These are phyloP conservation scores for Corrigiola litoralis DNA, from an alignment of 179 eudicot genomes.

Conservation along the genomic window DNA sequence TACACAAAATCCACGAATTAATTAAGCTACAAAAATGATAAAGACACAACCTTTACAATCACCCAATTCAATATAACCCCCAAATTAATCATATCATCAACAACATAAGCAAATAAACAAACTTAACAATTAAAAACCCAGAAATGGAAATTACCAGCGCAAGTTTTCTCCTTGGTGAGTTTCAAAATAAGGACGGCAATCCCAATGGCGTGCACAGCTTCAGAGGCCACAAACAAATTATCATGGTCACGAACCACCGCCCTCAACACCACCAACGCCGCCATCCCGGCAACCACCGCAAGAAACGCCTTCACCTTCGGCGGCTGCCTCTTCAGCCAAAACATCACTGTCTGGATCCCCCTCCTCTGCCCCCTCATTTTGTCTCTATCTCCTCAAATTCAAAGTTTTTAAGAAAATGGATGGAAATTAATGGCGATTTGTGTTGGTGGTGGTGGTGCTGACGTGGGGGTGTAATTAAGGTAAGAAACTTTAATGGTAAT, in stretches of 20 bases:
- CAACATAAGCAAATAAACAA: not conserved
- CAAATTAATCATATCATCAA: not conserved
- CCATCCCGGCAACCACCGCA: slow-evolving; percentile 60
- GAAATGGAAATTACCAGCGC: slow-evolving; percentile 47
- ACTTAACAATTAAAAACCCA: too few relatives aligned
- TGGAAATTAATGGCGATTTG: not conserved
- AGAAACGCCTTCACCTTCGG: slow-evolving; percentile 71
- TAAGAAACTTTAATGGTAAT: too few relatives aligned
- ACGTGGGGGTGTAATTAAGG: too few relatives aligned
- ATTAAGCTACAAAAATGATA: too few relatives aligned
- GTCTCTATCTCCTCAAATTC: not conserved
- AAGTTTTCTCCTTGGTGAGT: slow-evolving; percentile 72
- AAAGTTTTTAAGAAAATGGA: not conserved
- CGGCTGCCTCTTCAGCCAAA: slow-evolving; percentile 66
- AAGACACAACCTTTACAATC: too few relatives aligned
- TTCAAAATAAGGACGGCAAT: slow-evolving; percentile 63
- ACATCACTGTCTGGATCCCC: slow-evolving; percentile 45
- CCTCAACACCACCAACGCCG: slow-evolving; percentile 53
- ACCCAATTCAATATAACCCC: too few relatives aligned
- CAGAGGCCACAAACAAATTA: slow-evolving; percentile 73
- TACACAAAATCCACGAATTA: not conserved
- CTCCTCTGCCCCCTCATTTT: slow-evolving; percentile 38
- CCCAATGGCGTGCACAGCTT: slow-evolving; percentile 71
- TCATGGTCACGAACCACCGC: slow-evolving; percentile 70
- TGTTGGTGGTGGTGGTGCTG: too few relatives aligned